Evolutionary conservation across 108 stramenopile species (phyloP).

Genomic region (Cyclotella cryptica): DNA sequence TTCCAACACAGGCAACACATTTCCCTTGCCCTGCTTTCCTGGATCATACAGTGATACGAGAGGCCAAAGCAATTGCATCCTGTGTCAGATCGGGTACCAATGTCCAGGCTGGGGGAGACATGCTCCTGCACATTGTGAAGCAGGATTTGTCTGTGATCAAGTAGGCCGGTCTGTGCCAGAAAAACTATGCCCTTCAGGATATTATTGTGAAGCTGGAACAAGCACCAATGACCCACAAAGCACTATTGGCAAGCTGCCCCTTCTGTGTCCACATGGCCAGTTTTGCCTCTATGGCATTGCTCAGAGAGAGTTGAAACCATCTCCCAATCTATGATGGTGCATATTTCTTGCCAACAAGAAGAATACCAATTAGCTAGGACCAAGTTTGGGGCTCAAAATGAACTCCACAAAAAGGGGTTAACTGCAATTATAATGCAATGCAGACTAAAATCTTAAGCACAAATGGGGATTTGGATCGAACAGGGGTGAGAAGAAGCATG

Average conservation of each 20-base stretch:
- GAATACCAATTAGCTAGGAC: no score
- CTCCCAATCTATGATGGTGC: no score
- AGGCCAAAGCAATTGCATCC: conserved; percentile 73
- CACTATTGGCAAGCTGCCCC: conserved; percentile 44
- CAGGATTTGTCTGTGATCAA: conserved; percentile 83
- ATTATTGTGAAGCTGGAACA: conserved; percentile 78
- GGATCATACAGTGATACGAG: conserved; percentile 71
- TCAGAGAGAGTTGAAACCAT: conserved; percentile 56
- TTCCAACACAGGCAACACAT: conserved; percentile 73
- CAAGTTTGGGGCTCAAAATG: no score
- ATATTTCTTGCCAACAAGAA: no score
- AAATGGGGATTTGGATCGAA: no score
- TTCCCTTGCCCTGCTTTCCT: conserved; percentile 75
- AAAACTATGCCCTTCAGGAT: conserved; percentile 83
- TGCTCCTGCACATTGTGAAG: conserved; percentile 70
- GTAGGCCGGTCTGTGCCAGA: conserved; percentile 70
- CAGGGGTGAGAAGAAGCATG: no score
- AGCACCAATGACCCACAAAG: conserved; percentile 69
- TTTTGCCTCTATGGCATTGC: conserved; percentile 88
- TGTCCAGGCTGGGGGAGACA: conserved; percentile 73
- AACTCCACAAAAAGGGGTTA: no score
- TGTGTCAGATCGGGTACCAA: conserved; percentile 79
- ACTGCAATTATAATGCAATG: no score
- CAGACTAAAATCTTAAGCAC: no score
- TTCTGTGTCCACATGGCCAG: conserved; percentile 71